phyloP scores from a whole-genome alignment of 371 early-diverging fungal species.

The Rhizomucor miehei region DNA sequence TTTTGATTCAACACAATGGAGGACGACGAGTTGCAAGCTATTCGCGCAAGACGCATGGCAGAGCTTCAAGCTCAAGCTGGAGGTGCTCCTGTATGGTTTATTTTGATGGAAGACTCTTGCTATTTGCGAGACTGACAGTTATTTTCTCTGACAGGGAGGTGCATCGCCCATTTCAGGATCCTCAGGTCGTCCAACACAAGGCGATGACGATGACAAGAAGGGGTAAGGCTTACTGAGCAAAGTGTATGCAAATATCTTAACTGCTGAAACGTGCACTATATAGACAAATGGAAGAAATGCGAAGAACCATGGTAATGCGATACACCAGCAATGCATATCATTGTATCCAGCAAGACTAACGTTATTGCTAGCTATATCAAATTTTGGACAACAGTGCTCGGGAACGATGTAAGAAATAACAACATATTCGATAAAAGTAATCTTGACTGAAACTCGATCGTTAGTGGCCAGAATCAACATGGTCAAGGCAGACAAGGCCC shows the following conservation, averaged over 20 bases:
- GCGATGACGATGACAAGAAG: conserved; percentile 50
- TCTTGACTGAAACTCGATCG: background rate
- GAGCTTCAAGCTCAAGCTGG: conserved; percentile 51
- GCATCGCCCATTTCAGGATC: conserved; percentile 12
- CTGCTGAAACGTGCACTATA: background rate
- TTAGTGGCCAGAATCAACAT: conserved; percentile 85
- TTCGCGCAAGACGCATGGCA: conserved; percentile 78
- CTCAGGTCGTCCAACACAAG: conserved; percentile 6
- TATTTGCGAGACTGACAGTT: background rate
- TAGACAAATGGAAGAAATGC: conserved; percentile 83
- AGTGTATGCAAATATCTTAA: conserved; percentile 46
- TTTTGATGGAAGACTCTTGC: background rate
- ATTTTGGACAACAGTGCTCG: conserved; percentile 84
- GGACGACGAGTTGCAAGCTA: conserved; percentile 83
- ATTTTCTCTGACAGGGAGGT: conserved; percentile 6
- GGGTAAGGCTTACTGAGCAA: conserved; percentile 19
- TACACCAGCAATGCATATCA: no score
- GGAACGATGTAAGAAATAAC: conserved; percentile 68
- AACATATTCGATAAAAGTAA: background rate
- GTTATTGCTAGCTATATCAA: conserved; percentile 60
- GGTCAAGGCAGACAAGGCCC: conserved; percentile 88
- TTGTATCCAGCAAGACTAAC: background rate
- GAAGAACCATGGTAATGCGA: conserved; percentile 69
- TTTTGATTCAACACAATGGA: conserved; percentile 55
- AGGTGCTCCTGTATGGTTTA: background rate